Base-by-base conservation (phyloP, 2,329 filamentous ascomycete species). In the Talaromyces piceae region DNA sequence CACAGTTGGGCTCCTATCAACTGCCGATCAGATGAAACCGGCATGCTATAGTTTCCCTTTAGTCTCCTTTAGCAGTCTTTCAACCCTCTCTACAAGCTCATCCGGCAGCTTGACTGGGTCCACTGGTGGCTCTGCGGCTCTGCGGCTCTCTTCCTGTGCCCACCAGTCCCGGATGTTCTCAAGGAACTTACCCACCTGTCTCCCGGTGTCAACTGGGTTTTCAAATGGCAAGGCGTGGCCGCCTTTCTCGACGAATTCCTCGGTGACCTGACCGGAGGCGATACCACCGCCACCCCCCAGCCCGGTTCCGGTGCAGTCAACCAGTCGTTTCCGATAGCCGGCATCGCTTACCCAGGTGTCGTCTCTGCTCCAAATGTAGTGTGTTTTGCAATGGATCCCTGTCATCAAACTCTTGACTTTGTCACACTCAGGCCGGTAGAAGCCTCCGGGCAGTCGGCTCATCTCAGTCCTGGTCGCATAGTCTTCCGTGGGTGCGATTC, bases 351-450 rank as follows among this genome's bases (percentile, higher is more conserved):
- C 16, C 9, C 31, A 51, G 27, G 39, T 31, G 13, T 31, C 49
- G 25, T 51, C 44, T 27, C 49, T 41, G 11, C 49, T 51, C 49
- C 49, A 51, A 7, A 51, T 18, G 31, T 51, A 51, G 16, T 46
- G 41, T 4, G 49, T 51, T 44, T 46, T 51, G 49, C 49, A 51
- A 27, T 51, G 49, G 9, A 51, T 41, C 5, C 43, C 13, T 20
- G 23, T 43, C 49, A 51, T 51, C 11, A 51, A 37, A 28, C 18
- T 25, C 25, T 47, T 51, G 27, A 51, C 31, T 18, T 47, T 51
- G 30, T 51, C 49, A 44, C 49, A 51, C 41, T 51, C 49, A 2
- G 49, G n/a, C 16, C 41, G 26, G 25, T 51, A 51, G 16, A 51
- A 51, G 27, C 49, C 49, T n/a, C 49, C 49, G 1, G 49, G 49